Conservation (phyloP, 2,329 filamentous ascomycete species). For the Diplodia seriata region DNA sequence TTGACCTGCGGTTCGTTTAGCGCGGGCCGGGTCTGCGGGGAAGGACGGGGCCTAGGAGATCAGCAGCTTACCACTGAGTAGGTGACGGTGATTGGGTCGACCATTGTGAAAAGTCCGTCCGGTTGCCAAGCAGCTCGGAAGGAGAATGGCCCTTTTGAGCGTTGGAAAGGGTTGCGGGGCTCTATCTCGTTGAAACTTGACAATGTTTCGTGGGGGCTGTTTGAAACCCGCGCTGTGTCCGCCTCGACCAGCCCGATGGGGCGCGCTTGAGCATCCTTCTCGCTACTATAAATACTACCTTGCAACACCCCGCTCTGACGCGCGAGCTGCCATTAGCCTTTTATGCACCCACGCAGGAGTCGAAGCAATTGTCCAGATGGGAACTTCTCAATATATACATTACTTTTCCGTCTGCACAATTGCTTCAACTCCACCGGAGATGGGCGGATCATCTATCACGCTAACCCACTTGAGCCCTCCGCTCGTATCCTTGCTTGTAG, state of each 20-base stretch:
- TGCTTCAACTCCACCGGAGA: neutral
- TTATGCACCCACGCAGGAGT: too few relatives aligned
- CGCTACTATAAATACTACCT: neutral
- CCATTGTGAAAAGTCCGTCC: slow-evolving; percentile 4
- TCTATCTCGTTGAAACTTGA: neutral
- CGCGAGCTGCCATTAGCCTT: too few relatives aligned
- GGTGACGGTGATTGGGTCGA: neutral
- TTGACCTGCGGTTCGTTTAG: slow-evolving; percentile 31
- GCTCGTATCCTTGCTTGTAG: too few relatives aligned
- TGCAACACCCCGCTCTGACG: neutral
- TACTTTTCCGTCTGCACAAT: neutral
- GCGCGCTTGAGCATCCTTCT: neutral
- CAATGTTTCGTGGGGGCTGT: neutral
- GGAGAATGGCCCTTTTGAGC: neutral
- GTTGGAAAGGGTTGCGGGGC: neutral
- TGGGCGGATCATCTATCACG: neutral
- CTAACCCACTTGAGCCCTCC: too few relatives aligned
- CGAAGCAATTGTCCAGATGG: neutral
- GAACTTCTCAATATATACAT: too few relatives aligned
- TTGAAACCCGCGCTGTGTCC: neutral
- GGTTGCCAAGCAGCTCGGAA: neutral
- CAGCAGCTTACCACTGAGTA: slow-evolving; percentile 5
- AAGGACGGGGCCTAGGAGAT: neutral
- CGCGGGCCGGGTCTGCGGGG: neutral
- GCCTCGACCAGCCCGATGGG: neutral